phyloP scores from a whole-genome alignment of 1,284 basidiomycete species.

The Ustilago nuda region DNA sequence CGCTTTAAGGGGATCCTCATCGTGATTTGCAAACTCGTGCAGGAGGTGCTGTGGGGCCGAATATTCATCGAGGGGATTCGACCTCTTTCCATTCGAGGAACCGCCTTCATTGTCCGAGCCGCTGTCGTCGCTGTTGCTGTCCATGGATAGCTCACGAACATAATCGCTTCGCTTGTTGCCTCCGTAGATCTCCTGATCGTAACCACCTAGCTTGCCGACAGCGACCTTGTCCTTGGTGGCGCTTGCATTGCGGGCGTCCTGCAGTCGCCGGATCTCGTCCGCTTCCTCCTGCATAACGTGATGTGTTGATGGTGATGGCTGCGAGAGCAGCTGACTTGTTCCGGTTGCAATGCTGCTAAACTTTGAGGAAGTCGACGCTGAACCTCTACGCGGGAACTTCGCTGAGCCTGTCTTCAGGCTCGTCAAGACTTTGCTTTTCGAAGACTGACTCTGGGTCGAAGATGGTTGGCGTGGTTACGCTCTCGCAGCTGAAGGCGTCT shows the following conservation, averaged over 20 bases:
- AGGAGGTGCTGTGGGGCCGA: constrained; percentile 93
- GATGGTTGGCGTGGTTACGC: too few species aligned
- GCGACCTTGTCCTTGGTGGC: constrained; percentile 42
- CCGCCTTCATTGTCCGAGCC: constrained; percentile 49
- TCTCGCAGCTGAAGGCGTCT: too few species aligned
- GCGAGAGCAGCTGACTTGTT: neutral
- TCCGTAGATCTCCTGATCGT: constrained; percentile 59
- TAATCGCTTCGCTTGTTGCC: constrained; percentile 52
- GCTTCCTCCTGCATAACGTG: constrained; percentile 49
- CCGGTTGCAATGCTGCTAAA: too few species aligned
- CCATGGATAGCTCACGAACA: constrained; percentile 54
- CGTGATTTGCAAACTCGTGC: constrained; percentile 90
- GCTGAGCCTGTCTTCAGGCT: too few species aligned
- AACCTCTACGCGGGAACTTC: neutral
- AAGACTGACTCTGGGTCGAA: too few species aligned
- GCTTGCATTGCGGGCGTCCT: constrained; percentile 47
- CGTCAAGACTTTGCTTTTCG: too few species aligned
- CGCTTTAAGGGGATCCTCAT: constrained; percentile 91
- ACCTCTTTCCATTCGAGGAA: constrained; percentile 18
- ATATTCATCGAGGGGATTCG: constrained; percentile 68
- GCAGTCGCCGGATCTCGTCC: constrained; percentile 52
- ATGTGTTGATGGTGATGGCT: neutral
- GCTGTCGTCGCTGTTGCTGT: constrained; percentile 29
- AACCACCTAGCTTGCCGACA: constrained; percentile 49
- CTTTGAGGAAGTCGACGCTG: neutral